These are phyloP conservation scores for Euphorbia lathyris DNA, from an alignment of 345 rosid genomes.

Conservation along the genomic window DNA sequence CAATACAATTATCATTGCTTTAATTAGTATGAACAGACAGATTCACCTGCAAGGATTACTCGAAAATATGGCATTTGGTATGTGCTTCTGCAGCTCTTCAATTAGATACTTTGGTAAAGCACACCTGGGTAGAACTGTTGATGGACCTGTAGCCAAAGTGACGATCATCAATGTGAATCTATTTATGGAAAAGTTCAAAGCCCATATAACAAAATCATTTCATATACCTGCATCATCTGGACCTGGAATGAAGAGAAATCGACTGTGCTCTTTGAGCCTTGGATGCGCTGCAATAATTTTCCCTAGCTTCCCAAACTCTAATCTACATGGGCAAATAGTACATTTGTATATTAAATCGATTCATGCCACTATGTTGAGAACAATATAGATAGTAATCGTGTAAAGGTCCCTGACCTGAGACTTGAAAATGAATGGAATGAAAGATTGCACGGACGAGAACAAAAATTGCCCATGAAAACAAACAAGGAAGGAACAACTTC, in stretches of 20 bases:
- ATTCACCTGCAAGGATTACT: conserved; percentile 95
- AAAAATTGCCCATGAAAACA: conserved; percentile 94
- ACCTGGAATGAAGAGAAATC: conserved; percentile 88
- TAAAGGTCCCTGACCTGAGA: conserved; percentile 55
- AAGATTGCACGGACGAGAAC: conserved; percentile 77
- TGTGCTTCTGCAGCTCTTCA: conserved; percentile 59
- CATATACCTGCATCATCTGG: conserved; percentile 83
- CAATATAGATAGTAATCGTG: neutral
- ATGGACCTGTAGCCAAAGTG: conserved; percentile 61
- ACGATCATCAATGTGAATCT: neutral
- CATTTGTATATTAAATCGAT: neutral
- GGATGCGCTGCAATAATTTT: conserved; percentile 66
- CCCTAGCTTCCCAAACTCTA: conserved; percentile 81
- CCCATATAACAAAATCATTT: conserved; percentile 1
- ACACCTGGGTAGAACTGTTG: conserved; percentile 74
- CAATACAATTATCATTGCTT: conserved; percentile 8
- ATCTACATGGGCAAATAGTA: conserved; percentile 31
- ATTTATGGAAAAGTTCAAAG: neutral
- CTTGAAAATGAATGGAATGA: conserved; percentile 67
- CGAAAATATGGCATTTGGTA: conserved; percentile 80
- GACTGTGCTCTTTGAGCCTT: conserved; percentile 70
- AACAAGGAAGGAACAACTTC: conserved; percentile 86
- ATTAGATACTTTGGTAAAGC: conserved; percentile 72
- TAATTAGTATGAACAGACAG: conserved; percentile 8
- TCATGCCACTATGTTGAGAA: neutral